Percentiles rank a stretch among this genome's conserved stretches.
Conservation (phyloP, 192 early-diverging fungal genomes). For the Coemansia sp. region DNA sequence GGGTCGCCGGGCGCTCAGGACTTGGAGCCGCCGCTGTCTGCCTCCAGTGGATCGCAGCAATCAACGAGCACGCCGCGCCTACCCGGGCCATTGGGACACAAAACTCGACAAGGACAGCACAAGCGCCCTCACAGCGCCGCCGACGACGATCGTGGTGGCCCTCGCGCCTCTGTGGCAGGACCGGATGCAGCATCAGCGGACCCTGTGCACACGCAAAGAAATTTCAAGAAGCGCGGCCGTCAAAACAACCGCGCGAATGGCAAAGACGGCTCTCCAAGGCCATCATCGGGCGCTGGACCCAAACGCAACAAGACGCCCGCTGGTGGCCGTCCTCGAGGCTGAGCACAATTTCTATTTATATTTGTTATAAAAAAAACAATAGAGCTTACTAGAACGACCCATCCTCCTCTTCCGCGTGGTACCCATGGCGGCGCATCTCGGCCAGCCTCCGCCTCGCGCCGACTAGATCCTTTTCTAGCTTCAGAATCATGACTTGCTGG, state of each 20-base stretch:
- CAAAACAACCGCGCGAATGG: conserved; percentile 18
- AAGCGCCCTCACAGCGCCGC: conserved; percentile 13
- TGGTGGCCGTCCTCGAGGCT: conserved; percentile 20
- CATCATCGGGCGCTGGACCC: neutral
- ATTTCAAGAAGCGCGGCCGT: conserved; percentile 28
- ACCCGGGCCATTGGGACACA: neutral
- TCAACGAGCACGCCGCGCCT: neutral
- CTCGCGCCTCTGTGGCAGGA: neutral
- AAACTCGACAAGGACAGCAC: neutral
- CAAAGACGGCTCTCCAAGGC: conserved; percentile 6
- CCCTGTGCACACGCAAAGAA: neutral
- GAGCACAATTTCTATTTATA: conserved; percentile 4
- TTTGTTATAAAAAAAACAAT: neutral
- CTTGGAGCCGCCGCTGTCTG: neutral
- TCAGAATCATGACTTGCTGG: conserved; percentile 95
- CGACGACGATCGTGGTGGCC: conserved; percentile 8
- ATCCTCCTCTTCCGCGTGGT: conserved; percentile 60
- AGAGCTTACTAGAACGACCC: conserved; percentile 4
- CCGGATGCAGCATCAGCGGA: neutral
- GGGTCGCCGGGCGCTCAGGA: neutral
- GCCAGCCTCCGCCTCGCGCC: conserved; percentile 83
- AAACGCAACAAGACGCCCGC: conserved; percentile 24
- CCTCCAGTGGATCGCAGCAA: conserved; percentile 2
- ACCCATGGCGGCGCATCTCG: conserved; percentile 88
- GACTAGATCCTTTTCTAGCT: conserved; percentile 89